Evolutionary conservation across 2,329 filamentous ascomycete species (phyloP).

Genomic region (Ophiostoma australiae): DNA sequence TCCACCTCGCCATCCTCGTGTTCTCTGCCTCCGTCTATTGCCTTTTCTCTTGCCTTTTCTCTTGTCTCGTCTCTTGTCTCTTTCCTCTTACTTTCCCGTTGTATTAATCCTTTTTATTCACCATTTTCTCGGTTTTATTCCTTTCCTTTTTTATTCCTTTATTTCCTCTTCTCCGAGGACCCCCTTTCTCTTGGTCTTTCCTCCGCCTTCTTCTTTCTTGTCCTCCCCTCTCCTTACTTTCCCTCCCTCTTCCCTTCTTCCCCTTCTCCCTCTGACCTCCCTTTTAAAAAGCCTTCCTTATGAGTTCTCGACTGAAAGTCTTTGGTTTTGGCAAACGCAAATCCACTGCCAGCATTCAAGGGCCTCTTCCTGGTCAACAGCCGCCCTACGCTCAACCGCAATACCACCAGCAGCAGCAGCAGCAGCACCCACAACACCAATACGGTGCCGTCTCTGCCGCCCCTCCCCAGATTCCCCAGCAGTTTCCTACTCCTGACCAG

Average conservation of each 20-base stretch:
- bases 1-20: slow-evolving; percentile 13
- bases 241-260: neutral
- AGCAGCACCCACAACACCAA: slow-evolving; percentile 21
- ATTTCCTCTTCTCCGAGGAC: slow-evolving; percentile 12
- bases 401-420: slow-evolving; percentile 21
- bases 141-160: slow-evolving; percentile 15
- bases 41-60: no score
- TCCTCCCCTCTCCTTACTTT: no score
- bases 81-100: neutral
- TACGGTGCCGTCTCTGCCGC: slow-evolving; percentile 30
- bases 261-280: slow-evolving; percentile 31
- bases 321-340: slow-evolving; percentile 78
- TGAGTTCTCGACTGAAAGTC: slow-evolving; percentile 75
- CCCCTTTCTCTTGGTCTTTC: slow-evolving; percentile 8
- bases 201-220: no score
- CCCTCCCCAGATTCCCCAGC: slow-evolving; percentile 49
- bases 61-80: neutral
- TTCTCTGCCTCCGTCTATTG: neutral
- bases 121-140: neutral
- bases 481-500: slow-evolving; percentile 36
- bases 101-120: slow-evolving; percentile 12
- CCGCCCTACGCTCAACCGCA: slow-evolving; percentile 27
- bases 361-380: slow-evolving; percentile 35
- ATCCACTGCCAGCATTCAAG: slow-evolving; percentile 57
- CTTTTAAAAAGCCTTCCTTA: slow-evolving; percentile 42